Evolutionary conservation across 805 yeast species (phyloP).

Genomic region (Schwanniomyces pseudopolymorphus): DNA sequence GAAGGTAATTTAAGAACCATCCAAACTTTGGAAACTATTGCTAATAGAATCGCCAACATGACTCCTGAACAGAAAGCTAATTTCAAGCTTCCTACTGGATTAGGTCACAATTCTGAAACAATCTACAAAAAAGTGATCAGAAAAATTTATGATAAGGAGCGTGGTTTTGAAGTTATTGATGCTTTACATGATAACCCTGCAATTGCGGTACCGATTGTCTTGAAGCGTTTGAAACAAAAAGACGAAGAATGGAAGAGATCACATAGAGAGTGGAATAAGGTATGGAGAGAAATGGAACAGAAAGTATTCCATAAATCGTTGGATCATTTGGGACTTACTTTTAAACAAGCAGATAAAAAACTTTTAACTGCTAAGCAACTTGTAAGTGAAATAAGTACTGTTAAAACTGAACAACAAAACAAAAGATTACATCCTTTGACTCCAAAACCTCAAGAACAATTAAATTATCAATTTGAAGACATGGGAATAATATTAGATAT

Average conservation of each 20-base stretch:
- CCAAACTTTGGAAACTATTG: constrained; percentile 92
- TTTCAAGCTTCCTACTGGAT: constrained; percentile 87
- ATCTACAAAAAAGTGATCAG: constrained; percentile 92
- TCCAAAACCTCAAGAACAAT: constrained; percentile 78
- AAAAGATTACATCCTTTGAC: constrained; percentile 83
- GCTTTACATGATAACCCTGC: constrained; percentile 95
- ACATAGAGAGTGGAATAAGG: constrained; percentile 97
- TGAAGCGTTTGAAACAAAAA: constrained; percentile 91
- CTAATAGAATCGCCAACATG: constrained; percentile 92
- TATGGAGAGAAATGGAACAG: constrained; percentile 98
- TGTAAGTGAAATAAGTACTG: constrained; percentile 87
- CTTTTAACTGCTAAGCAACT: constrained; percentile 84
- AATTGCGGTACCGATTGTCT: constrained; percentile 88
- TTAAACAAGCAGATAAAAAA: constrained; percentile 95
- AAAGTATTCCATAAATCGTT: constrained; percentile 89
- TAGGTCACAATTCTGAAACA: constrained; percentile 88
- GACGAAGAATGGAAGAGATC: constrained; percentile 99
- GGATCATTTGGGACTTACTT: constrained; percentile 93
- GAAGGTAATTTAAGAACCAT: constrained; percentile 93
- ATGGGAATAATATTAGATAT: constrained; percentile 72
- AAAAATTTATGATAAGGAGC: constrained; percentile 89
- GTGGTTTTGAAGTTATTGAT: constrained; percentile 94
- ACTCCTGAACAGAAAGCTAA: constrained; percentile 80
- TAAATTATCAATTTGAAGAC: constrained; percentile 65
- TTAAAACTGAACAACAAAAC: constrained; percentile 86